Evolutionary conservation across 169 alveolate species (phyloP).

Genomic region (Plasmodium ovale): DNA sequence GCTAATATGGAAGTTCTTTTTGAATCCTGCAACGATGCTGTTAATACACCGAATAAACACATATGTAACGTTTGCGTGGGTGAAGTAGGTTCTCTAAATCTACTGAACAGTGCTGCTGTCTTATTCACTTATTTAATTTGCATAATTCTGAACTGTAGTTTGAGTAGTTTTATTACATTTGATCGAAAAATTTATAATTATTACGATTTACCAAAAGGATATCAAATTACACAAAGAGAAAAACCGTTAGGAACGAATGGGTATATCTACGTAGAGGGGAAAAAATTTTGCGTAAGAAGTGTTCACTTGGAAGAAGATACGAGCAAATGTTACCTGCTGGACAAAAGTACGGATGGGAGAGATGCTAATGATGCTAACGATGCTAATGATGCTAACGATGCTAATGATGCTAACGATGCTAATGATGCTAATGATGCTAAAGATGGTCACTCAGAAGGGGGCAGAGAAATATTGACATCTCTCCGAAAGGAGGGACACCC

Average conservation of each 20-base stretch:
- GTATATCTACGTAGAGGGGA: slow-evolving; percentile 51
- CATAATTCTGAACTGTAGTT: slow-evolving; percentile 77
- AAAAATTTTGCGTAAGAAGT: slow-evolving; percentile 66
- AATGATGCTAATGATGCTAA: background rate
- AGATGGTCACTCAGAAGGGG: background rate
- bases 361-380: background rate
- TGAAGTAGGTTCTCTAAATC: slow-evolving; percentile 82
- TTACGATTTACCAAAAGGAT: slow-evolving; percentile 86
- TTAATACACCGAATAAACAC: slow-evolving; percentile 72
- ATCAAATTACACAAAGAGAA: slow-evolving; percentile 82
- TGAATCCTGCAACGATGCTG: background rate
- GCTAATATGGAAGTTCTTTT: no score
- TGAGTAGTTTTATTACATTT: slow-evolving; percentile 68
- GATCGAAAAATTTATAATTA: slow-evolving; percentile 85
- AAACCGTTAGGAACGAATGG: slow-evolving; percentile 85
- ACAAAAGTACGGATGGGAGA: background rate
- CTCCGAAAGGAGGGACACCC: no score
- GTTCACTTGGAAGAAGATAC: slow-evolving; percentile 87
- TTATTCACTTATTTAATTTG: slow-evolving; percentile 79
- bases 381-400: background rate
- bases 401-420: background rate
- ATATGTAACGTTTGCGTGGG: slow-evolving; percentile 84
- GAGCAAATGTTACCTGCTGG: slow-evolving; percentile 69
- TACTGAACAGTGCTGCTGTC: slow-evolving; percentile 78
- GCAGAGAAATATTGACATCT: no score